Conservation (phyloP, 495 filamentous ascomycete genomes). For the Podospora conica region DNA sequence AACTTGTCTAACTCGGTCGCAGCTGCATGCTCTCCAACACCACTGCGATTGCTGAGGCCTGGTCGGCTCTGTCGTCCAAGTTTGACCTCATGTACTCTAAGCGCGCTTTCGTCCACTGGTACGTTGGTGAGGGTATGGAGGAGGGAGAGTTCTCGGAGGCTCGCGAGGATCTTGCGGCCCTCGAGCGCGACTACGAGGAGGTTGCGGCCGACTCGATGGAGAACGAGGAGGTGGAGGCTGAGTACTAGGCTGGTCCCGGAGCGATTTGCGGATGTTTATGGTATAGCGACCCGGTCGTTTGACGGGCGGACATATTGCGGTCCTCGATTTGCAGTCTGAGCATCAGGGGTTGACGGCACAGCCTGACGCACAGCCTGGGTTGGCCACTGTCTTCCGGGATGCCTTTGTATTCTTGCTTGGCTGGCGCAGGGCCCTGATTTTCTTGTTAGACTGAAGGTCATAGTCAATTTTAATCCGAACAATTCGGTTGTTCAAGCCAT, state of each 20-base stretch:
- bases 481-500: slow-evolving; percentile 5
- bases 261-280: slow-evolving; percentile 12
- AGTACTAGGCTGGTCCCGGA: slow-evolving; percentile 63
- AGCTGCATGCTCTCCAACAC: slow-evolving; percentile 99
- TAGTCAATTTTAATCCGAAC: slow-evolving; percentile 31
- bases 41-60: slow-evolving; percentile 96
- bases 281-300: slow-evolving; percentile 12
- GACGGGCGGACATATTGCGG: slow-evolving; percentile 13
- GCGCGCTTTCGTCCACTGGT: slow-evolving; percentile 99
- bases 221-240: slow-evolving; percentile 82
- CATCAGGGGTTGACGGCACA: slow-evolving; percentile 5
- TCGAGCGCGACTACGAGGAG: slow-evolving; percentile 99
- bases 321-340: slow-evolving; percentile 13
- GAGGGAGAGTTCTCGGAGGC: slow-evolving; percentile 99
- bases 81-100: slow-evolving; percentile 99
- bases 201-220: slow-evolving; percentile 93
- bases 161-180: slow-evolving; percentile 92
- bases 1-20: slow-evolving; percentile 20
- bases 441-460: slow-evolving; percentile 29
- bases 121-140: slow-evolving; percentile 99
- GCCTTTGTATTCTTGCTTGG: slow-evolving; percentile 26
- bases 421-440: slow-evolving; percentile 26
- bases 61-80: slow-evolving; percentile 95
- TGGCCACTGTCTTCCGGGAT: slow-evolving; percentile 19
- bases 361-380: slow-evolving; percentile 11